Evolutionary conservation across 1,284 basidiomycete genomes (phyloP).

Genomic region (Tilletia horrida): DNA sequence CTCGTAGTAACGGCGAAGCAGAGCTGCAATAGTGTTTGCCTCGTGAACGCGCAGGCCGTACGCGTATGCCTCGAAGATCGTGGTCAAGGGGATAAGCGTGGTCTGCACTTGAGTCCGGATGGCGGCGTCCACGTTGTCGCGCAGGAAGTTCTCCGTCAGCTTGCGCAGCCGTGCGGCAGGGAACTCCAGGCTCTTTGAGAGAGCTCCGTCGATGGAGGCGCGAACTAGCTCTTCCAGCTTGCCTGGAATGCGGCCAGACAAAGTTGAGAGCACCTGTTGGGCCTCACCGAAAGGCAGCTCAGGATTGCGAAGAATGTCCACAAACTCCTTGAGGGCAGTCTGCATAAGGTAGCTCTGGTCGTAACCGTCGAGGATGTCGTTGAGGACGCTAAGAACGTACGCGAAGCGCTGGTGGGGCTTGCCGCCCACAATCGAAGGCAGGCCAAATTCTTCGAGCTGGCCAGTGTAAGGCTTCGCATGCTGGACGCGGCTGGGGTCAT

Average conservation of each 20-base stretch:
- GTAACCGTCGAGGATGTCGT: slow-evolving; percentile 67
- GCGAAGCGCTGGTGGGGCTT: slow-evolving; percentile 86
- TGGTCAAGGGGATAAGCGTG: slow-evolving; percentile 70
- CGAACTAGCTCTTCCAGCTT: slow-evolving; percentile 74
- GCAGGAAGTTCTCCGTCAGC: slow-evolving; percentile 76
- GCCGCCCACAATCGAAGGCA: slow-evolving; percentile 79
- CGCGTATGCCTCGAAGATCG: slow-evolving; percentile 76
- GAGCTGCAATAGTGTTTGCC: slow-evolving; percentile 68
- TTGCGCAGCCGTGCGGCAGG: slow-evolving; percentile 75
- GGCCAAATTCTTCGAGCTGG: slow-evolving; percentile 64
- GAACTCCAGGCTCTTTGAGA: slow-evolving; percentile 75
- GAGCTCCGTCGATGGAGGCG: slow-evolving; percentile 71
- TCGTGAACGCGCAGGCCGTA: slow-evolving; percentile 85
- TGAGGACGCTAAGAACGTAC: slow-evolving; percentile 73
- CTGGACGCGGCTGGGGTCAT: slow-evolving; percentile 93
- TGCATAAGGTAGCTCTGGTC: slow-evolving; percentile 60
- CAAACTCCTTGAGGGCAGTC: slow-evolving; percentile 74
- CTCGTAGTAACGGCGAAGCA: slow-evolving; percentile 72
- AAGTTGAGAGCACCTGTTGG: slow-evolving; percentile 75
- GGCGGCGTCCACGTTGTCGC: slow-evolving; percentile 66
- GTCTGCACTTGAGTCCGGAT: slow-evolving; percentile 53
- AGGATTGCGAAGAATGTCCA: slow-evolving; percentile 72
- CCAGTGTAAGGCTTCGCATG: slow-evolving; percentile 98
- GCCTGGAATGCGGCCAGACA: slow-evolving; percentile 87
- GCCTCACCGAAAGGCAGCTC: slow-evolving; percentile 88